These are phyloP conservation scores for Polygonum aviculare DNA, from an alignment of 148 eudicot species.

Conservation along the genomic window DNA sequence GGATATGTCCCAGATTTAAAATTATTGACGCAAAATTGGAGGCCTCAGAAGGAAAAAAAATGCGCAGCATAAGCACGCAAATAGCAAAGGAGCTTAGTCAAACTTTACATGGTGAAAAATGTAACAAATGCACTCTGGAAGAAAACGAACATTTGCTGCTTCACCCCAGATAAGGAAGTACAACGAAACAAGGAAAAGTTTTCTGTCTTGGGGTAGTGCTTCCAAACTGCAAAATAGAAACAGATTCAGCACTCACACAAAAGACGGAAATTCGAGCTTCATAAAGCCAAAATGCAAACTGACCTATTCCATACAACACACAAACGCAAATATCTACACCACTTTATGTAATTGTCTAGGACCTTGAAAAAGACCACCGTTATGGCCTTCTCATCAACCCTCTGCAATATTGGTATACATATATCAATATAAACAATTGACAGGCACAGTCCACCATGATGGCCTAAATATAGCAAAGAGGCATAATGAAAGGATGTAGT, in stretches of 20 bases:
- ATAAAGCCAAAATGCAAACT: conserved; percentile 15
- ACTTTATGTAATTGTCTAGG: conserved; percentile 81
- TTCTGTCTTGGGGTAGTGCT: conserved; percentile 85
- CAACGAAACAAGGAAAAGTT: conserved; percentile 71
- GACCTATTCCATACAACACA: conserved; percentile 91
- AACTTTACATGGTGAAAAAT: conserved; percentile 80
- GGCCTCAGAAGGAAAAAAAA: background rate
- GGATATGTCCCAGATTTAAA: background rate
- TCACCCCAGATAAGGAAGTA: conserved; percentile 97
- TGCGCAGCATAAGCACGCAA: background rate
- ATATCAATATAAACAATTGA: conserved; percentile 3
- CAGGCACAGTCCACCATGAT: background rate
- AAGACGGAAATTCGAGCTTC: background rate
- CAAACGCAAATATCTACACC: conserved; percentile 89
- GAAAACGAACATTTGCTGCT: conserved; percentile 96
- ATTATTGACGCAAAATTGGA: background rate
- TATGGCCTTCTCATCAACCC: conserved; percentile 81
- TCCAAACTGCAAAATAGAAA: conserved; percentile 51
- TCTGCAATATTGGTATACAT: conserved; percentile 31
- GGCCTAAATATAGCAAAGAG: background rate
- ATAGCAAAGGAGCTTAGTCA: background rate
- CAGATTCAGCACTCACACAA: conserved; percentile 1
- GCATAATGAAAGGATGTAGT: background rate
- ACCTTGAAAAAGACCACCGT: conserved; percentile 80
- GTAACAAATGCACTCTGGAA: conserved; percentile 99